These are phyloP conservation scores for Citrus australasica DNA, from an alignment of 345 rosid species.

Conservation along the genomic window DNA sequence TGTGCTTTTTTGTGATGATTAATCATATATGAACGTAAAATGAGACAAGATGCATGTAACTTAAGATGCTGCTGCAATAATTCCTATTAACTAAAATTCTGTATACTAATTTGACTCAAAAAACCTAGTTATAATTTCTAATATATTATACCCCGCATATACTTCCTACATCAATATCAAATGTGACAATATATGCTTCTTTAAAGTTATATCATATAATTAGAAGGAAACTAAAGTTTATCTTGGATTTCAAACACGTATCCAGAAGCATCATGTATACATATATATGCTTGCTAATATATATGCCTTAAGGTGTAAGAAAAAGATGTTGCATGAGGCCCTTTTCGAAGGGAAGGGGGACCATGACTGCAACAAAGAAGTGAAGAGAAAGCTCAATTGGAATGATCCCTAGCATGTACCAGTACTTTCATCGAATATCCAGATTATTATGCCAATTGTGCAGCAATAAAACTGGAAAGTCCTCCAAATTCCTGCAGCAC, in stretches of 20 bases:
- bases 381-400: conserved; percentile 21
- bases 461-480: conserved; percentile 11
- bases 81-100: no score
- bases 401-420: conserved; percentile 36
- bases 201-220: neutral
- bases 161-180: no score
- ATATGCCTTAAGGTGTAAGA: neutral
- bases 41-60: no score
- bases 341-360: conserved; percentile 28
- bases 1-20: no score
- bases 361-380: conserved; percentile 20
- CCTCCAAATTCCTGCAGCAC: neutral
- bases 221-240: neutral
- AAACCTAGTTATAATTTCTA: no score
- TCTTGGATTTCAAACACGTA: neutral
- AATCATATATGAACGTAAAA: no score
- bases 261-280: neutral
- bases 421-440: conserved; percentile 27
- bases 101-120: no score
- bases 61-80: no score
- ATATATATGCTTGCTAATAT: neutral
- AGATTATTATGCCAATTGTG: conserved; percentile 29
- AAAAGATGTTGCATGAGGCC: conserved; percentile 8
- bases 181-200: neutral
- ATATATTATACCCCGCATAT: no score